Percentiles rank a stretch among this genome's conserved stretches.
These are phyloP conservation scores for Penicillium paradoxum DNA, from an alignment of 495 filamentous ascomycete genomes.

Conservation along the genomic window DNA sequence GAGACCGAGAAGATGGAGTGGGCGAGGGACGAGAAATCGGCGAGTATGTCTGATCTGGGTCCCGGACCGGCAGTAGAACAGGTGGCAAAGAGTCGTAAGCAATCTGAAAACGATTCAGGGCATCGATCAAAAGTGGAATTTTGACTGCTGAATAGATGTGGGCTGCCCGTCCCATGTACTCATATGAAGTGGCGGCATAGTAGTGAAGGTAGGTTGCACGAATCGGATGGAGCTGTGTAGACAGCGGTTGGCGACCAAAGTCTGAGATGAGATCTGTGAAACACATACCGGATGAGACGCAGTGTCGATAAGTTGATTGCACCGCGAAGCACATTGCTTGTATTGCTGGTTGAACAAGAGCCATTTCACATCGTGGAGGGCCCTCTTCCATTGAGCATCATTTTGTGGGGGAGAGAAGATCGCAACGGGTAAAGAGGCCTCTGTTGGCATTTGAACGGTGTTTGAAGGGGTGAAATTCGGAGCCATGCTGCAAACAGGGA, in stretches of 20 bases:
- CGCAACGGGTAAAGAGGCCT: constrained; percentile 15
- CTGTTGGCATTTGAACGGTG: background rate
- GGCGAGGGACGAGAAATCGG: background rate
- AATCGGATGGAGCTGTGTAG: constrained; percentile 32
- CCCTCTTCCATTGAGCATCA: constrained; percentile 29
- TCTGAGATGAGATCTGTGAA: background rate
- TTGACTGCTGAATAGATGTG: constrained; percentile 42
- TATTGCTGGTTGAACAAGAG: constrained; percentile 39
- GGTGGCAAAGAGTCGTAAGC: constrained; percentile 22
- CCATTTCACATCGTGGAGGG: constrained; percentile 31
- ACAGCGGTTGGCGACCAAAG: background rate
- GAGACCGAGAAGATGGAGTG: background rate
- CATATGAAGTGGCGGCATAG: constrained; percentile 43
- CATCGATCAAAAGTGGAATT: constrained; percentile 28
- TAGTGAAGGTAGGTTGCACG: constrained; percentile 40
- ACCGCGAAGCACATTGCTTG: constrained; percentile 41
- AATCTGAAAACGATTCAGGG: constrained; percentile 28
- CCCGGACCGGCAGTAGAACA: constrained; percentile 4
- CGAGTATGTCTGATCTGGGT: background rate
- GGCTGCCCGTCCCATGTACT: constrained; percentile 35
- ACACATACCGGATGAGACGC: constrained; percentile 26
- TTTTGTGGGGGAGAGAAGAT: constrained; percentile 14
- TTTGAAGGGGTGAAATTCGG: background rate
- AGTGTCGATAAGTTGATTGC: constrained; percentile 25
- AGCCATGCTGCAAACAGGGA: background rate